Evolutionary conservation across 371 early-diverging fungal genomes (phyloP), one percentile per base, ranked within the genome.

Genomic region (Coemansia sp.): DNA sequence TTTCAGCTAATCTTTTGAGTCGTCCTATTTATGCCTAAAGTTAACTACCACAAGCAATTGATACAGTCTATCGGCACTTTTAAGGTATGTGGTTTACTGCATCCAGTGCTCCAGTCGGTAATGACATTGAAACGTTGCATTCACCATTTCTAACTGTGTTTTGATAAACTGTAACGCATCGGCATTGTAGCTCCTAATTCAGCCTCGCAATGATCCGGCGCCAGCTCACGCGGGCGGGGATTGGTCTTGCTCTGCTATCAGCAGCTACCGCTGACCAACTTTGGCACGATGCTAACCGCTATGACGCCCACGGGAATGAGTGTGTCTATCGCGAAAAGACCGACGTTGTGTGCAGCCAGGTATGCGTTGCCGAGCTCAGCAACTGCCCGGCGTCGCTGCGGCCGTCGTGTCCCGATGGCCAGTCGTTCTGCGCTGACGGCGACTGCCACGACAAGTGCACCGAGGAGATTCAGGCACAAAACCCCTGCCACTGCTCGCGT

Each of bases 241-340:
- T 29, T 5, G 44, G 37, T 11, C 12, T 47, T 11, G 47, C 47
- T 18, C 24, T n/a, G 8, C 36, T 47, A 1, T 33, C 47, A 12
- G 11, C 42, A 5, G 63, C 39, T 11, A 18, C 63, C 5, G 58
- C 54, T 4, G 39, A 50, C 34, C 70, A 70, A 55, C 49, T 65
- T 33, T 70, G 70, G 70, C 70, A 70, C 33, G 56, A 70, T 3
- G 77, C 77, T 2, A 77, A 77, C 65, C 58, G 66, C 18, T 62
- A 67, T 40, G 77, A 72, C 18, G 67, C 55, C 0, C 39, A 69
- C 32, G 77, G 77, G 6, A 58, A 69, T 51, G 72, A 62, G 39
- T 77, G 77, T 58, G 56, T 48, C 48, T 64, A 76, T 29, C 68
- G 62, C 12, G 62, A 67, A 29, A 60, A 58, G 55, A 24, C 42